Percentiles rank a stretch among this genome's conserved stretches.
Evolutionary conservation across 2,329 filamentous ascomycete genomes (phyloP).

Genomic region (Exophiala oligosperma): DNA sequence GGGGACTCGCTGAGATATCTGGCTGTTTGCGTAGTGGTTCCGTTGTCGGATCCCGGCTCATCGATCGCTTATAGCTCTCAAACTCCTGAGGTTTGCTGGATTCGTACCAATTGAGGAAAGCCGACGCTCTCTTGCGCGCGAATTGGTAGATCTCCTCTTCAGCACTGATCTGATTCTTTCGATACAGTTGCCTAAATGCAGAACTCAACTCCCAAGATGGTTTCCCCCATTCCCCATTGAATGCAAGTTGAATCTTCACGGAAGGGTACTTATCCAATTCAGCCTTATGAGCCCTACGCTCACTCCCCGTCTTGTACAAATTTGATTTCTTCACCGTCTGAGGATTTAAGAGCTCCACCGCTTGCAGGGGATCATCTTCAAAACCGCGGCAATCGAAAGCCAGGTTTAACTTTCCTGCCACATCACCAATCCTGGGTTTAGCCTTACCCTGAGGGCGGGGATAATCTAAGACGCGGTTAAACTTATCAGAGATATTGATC

Average conservation of each 20-base stretch:
- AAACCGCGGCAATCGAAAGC: neutral
- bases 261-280: conserved; percentile 3
- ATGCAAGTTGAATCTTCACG: neutral
- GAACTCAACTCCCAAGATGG: neutral
- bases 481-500: neutral
- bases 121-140: neutral
- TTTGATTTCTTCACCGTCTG: neutral
- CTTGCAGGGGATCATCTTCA: neutral
- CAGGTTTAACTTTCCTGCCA: neutral
- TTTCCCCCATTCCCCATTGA: neutral
- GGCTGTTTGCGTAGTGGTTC: neutral
- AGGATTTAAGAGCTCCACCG: conserved; percentile 1
- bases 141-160: neutral
- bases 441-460: neutral
- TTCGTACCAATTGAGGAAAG: neutral
- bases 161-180: neutral
- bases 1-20: too few species aligned
- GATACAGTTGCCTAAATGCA: neutral
- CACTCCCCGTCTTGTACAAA: neutral
- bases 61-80: neutral
- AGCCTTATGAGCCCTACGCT: neutral
- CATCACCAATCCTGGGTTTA: neutral
- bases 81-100: neutral
- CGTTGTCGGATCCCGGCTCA: neutral
- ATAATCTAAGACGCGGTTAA: neutral